These are phyloP conservation scores for Rhododendron mucronatum DNA, from an alignment of 148 eudicot genomes.

Conservation along the genomic window DNA sequence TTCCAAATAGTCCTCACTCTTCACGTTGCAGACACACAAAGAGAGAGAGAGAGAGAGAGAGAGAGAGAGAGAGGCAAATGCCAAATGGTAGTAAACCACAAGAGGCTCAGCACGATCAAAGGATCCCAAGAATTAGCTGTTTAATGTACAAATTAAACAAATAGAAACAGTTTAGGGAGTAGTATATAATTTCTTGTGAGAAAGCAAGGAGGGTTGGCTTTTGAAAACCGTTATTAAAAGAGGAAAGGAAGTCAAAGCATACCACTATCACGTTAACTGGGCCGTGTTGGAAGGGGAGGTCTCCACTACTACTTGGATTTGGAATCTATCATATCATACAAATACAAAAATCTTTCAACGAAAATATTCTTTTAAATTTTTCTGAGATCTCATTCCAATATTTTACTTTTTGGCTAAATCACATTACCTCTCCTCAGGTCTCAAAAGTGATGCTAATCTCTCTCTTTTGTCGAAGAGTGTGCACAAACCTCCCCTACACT, in stretches of 20 bases:
- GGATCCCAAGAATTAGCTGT: slow-evolving; percentile 4
- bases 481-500: neutral
- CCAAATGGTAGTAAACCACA: neutral
- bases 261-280: slow-evolving; percentile 14
- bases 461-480: neutral
- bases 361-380: neutral
- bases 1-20: slow-evolving; percentile 9
- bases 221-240: neutral
- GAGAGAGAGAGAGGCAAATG: neutral
- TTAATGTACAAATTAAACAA: neutral
- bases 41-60: neutral
- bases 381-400: neutral
- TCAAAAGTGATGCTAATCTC: neutral
- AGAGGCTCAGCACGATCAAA: neutral
- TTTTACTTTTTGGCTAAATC: neutral
- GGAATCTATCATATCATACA: neutral
- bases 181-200: neutral
- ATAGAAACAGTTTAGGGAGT: neutral
- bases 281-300: slow-evolving; percentile 17
- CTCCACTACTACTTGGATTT: neutral
- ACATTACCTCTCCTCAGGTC: neutral
- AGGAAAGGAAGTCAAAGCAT: slow-evolving; percentile 27
- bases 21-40: neutral
- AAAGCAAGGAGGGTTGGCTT: neutral
- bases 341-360: neutral